A percentile compares a stretch with the other conserved stretches of the same genome.
phyloP scores from a whole-genome alignment of 2,329 filamentous ascomycete genomes.

The Sarocladiaceae sp. region DNA sequence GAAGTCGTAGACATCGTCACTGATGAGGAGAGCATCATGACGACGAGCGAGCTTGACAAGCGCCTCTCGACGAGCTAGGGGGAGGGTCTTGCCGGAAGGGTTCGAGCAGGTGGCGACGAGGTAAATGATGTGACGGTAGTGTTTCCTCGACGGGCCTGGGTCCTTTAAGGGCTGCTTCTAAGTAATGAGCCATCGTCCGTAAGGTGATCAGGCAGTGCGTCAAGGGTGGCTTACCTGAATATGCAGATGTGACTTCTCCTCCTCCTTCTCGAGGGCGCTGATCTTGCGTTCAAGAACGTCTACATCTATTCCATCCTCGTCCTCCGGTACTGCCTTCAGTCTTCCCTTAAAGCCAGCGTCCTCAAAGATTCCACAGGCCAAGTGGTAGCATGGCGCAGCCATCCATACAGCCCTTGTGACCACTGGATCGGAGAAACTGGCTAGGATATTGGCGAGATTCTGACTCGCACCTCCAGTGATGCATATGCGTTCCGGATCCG shows the following conservation, averaged over 20 bases:
- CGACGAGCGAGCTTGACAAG: constrained; percentile 72
- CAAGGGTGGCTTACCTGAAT: constrained; percentile 2
- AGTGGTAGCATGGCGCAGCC: constrained; percentile 74
- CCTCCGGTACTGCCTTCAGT: constrained; percentile 66
- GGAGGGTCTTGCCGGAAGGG: constrained; percentile 79
- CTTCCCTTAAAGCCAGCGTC: constrained; percentile 68
- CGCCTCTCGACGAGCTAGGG: constrained; percentile 55
- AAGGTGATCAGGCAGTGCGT: not conserved
- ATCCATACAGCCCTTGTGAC: constrained; percentile 75
- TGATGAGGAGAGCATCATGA: constrained; percentile 75
- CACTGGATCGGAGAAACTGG: constrained; percentile 72
- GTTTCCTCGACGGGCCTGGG: constrained; percentile 57
- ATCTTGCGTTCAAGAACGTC: constrained; percentile 33
- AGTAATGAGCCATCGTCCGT: not conserved
- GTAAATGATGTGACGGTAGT: constrained; percentile 85
- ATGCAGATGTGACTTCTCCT: constrained; percentile 10
- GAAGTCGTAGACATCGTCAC: constrained; percentile 92
- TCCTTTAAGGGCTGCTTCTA: constrained; percentile 52
- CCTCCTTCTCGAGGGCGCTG: constrained; percentile 21
- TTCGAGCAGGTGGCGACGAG: constrained; percentile 85
- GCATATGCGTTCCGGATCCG: constrained; percentile 57
- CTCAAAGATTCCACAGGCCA: constrained; percentile 80
- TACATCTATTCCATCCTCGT: constrained; percentile 70
- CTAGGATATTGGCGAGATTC: constrained; percentile 69
- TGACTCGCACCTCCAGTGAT: constrained; percentile 84